Conservation (phyloP, 208 protist species). For the Trichomonas vaginalis region DNA sequence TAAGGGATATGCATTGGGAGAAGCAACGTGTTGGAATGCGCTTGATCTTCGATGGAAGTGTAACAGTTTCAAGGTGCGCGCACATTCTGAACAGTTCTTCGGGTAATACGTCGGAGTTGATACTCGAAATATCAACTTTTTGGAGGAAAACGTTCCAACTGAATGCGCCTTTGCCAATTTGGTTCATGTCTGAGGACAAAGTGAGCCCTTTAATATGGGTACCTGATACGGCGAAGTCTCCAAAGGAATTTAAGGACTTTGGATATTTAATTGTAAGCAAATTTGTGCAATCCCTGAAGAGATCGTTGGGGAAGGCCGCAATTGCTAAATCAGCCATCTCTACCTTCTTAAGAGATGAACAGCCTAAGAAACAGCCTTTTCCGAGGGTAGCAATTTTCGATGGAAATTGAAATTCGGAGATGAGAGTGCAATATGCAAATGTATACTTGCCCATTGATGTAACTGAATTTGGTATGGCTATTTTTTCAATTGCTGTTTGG, state of each 20-base stretch:
- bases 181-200: neutral
- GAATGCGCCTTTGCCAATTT: neutral
- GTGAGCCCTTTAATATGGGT: neutral
- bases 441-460: neutral
- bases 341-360: neutral
- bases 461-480: neutral
- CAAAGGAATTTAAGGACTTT: neutral
- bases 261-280: neutral
- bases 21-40: neutral
- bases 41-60: neutral
- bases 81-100: neutral
- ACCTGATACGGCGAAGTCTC: neutral
- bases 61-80: neutral
- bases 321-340: neutral
- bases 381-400: neutral
- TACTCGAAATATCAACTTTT: neutral
- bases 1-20: neutral
- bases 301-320: neutral
- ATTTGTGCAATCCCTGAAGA: neutral
- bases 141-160: neutral
- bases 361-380: neutral
- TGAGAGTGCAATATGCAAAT: neutral
- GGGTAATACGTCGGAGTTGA: neutral
- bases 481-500: neutral
- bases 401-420: neutral